phyloP scores from a whole-genome alignment of 805 yeast species.

The Zygosaccharomyces lentus region DNA sequence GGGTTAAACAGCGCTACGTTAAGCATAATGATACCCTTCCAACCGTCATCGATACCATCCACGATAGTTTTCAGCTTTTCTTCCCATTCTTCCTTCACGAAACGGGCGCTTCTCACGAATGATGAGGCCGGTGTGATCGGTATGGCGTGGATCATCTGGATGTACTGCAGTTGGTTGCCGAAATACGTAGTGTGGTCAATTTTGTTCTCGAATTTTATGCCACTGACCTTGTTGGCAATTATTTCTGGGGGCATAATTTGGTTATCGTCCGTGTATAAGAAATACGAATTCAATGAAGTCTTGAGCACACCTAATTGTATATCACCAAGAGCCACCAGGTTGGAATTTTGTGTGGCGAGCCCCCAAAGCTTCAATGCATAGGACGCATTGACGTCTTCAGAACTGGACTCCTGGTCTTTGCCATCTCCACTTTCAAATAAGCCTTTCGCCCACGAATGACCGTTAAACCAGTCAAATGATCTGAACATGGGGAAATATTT shows the following conservation, averaged over 20 bases:
- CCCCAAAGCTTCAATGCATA: conserved; percentile 69
- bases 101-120: conserved; percentile 49
- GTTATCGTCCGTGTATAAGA: conserved; percentile 51
- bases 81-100: conserved; percentile 63
- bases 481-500: conserved; percentile 60
- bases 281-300: conserved; percentile 50
- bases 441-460: conserved; percentile 79
- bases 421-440: conserved; percentile 69
- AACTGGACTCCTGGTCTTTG: conserved; percentile 67
- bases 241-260: conserved; percentile 51
- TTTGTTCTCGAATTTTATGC: conserved; percentile 70
- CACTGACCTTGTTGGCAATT: conserved; percentile 63
- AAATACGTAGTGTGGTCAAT: conserved; percentile 71
- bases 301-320: conserved; percentile 58
- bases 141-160: conserved; percentile 75
- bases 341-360: conserved; percentile 46
- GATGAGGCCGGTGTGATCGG: conserved; percentile 69
- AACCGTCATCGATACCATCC: conserved; percentile 54
- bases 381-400: conserved; percentile 70
- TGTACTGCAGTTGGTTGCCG: conserved; percentile 66
- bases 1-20: conserved; percentile 77
- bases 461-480: conserved; percentile 70
- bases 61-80: conserved; percentile 44
- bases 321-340: conserved; percentile 51
- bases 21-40: conserved; percentile 69